phyloP scores from a whole-genome alignment of 176 grass and related monocot species.

The Carex myosuroides region DNA sequence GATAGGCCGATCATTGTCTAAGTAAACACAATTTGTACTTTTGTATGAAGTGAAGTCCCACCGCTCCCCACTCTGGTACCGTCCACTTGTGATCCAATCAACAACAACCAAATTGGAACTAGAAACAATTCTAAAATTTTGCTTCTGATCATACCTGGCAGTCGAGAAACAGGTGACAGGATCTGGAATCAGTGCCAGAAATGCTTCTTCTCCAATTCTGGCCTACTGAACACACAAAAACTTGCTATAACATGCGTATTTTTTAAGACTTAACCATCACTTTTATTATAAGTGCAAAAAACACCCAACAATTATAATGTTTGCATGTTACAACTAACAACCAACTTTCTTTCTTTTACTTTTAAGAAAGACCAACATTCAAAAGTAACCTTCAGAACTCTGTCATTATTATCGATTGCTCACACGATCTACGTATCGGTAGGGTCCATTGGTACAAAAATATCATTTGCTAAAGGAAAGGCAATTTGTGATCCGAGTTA shows the following conservation, averaged over 20 bases:
- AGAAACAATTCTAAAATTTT: constrained; percentile 53
- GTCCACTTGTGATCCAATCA: constrained; percentile 92
- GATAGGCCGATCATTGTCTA: constrained; percentile 54
- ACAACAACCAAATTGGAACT: constrained; percentile 76
- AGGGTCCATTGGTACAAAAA: neutral
- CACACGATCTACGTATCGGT: neutral
- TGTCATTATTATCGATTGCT: neutral
- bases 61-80: constrained; percentile 70
- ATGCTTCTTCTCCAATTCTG: constrained; percentile 54
- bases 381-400: neutral
- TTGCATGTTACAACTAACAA: neutral
- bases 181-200: constrained; percentile 75
- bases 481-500: neutral
- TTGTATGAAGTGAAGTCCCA: constrained; percentile 65
- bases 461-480: neutral
- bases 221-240: constrained; percentile 52
- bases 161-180: constrained; percentile 85
- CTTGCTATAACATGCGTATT: neutral
- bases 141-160: constrained; percentile 57
- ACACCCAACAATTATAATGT: neutral
- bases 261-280: neutral
- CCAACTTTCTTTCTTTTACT: neutral
- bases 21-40: constrained; percentile 60
- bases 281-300: neutral
- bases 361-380: neutral